phyloP scores from a whole-genome alignment of 2,329 filamentous ascomycete species.

The Dactylellina parvicollis region DNA sequence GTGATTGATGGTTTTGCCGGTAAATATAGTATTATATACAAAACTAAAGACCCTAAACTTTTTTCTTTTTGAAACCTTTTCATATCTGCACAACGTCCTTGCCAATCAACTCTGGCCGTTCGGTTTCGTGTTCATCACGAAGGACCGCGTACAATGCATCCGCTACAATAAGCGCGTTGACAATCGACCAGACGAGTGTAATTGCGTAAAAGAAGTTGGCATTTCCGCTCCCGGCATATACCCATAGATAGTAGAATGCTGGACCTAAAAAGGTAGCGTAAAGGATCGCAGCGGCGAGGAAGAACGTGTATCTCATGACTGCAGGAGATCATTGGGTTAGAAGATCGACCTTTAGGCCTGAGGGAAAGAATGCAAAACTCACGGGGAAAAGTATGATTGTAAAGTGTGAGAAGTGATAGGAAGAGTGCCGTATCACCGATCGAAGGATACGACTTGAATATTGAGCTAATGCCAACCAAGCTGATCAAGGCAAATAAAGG shows the following conservation, averaged over 20 bases:
- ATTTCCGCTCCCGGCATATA: conserved; percentile 96
- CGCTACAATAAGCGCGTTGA: conserved; percentile 80
- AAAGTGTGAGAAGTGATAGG: conserved; percentile 81
- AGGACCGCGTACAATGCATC: conserved; percentile 89
- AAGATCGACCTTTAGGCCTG: conserved; percentile 54
- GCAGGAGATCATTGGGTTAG: conserved; percentile 53
- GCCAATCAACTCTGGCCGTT: conserved; percentile 87
- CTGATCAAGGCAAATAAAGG: conserved; percentile 85
- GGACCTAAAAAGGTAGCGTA: conserved; percentile 91
- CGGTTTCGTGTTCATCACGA: conserved; percentile 91
- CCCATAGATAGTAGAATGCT: conserved; percentile 96
- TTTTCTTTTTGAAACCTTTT: background rate
- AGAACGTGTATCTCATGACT: conserved; percentile 94
- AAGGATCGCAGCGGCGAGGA: conserved; percentile 81
- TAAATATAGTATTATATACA: conserved; percentile 16
- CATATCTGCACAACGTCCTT: conserved; percentile 87
- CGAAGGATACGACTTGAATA: conserved; percentile 97
- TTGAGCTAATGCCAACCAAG: conserved; percentile 87
- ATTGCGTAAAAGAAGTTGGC: conserved; percentile 99
- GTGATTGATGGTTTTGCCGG: background rate
- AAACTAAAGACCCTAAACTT: conserved; percentile 4
- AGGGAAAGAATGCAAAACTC: conserved; percentile 60
- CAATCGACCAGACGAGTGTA: conserved; percentile 94
- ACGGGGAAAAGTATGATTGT: conserved; percentile 88
- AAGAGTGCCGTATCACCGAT: conserved; percentile 90